Base-by-base conservation (phyloP, 2,329 filamentous ascomycete species). In the Ceratocystis lukuohia region DNA sequence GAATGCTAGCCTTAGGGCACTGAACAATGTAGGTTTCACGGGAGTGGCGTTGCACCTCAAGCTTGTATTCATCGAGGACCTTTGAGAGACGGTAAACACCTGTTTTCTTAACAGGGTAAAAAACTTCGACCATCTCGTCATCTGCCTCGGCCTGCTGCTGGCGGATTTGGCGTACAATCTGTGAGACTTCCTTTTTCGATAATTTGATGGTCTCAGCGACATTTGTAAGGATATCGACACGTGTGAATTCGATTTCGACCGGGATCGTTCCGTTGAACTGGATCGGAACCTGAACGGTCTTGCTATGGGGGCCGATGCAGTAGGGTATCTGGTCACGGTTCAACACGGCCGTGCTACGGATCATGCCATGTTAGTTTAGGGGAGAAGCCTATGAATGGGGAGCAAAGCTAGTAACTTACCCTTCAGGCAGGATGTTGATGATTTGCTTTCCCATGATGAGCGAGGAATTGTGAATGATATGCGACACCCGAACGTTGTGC, bases 391-490 rank as follows among this genome's bases (percentile, higher is more conserved):
- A 59, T 30, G 45, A 33, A 37, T 2, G 64, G 59, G 69, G 62
- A 70, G 62, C 12, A 62, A 12, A 41, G 6, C 37, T 28, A 25
- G 8, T 22, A 17, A 59, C 20, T 70, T 75, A 88, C 79, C 95
- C 95, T 79, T 99, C 94, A 1, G 94, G 94, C 66, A 99, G 80
- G 72, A 99, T 96, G 74, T 99, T 94, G 76, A 99, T 93, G 71
- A 96, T 96, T 77, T 97, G 92, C 75, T 91, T 94, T 73, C 94
- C 94, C 77, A 96, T 83, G 70, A 99, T 97, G 72, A 97, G 82
- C 25, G 92, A 96, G 41, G 90, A 84, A 74, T 97, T 96, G 74
- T 96, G 90, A 69, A 96, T 80, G 69, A 99, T 92, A 69, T 84
- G 87, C 33, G 88, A 88, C 17, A 92, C 85, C 73, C 96, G 96